Evolutionary conservation across 768 basidiomycete genomes (phyloP), one percentile per base, ranked within the genome.

Genomic region (Paxillus rubicundulus): DNA sequence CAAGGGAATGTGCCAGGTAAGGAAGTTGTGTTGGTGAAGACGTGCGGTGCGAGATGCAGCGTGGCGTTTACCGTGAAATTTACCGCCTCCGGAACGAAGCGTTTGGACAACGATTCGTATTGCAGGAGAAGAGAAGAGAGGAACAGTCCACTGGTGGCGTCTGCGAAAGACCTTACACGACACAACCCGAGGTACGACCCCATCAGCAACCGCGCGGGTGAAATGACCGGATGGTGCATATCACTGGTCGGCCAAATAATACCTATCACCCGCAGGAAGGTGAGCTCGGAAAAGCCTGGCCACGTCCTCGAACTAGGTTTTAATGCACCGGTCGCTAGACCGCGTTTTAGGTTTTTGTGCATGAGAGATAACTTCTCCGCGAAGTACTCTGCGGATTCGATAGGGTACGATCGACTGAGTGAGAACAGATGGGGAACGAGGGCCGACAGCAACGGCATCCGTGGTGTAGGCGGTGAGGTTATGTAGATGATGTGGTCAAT

Each of bases 161-260:
- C 94, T 16, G 70, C 55, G 14, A 90, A 63, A 10, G 82, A 82
- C 46, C 95, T 81, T 2, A 98, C 79, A 4, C 93, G 85, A 49
- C 84, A 81, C 27, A 99, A 76, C 8, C 86, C 86, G 16, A 99
- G 85, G 66, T 98, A 98, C 42, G 92, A 86, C 1, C 89, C 92
- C 76, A 97, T 89, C 49, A 98, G 79, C 16, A 98, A 72, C 45
- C 92, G 82, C 0, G 94, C 81, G 0, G 94, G 92, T 0, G 91
- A 89, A 17, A 92, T 75, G 42, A 98, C 93, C 0, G 85, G 82
- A 69, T 99, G 95, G 47, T 86, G 87, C 71, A 96, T 80, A 70
- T 99, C 97, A 66, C 92, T 96, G 2, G 94, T 93, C 3, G 94
- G 89, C 95, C 95, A 99, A 33, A 89, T 73, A 13, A 77, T 72